phyloP scores from a whole-genome alignment of 2,329 filamentous ascomycete species.

The Colletotrichum lentis region DNA sequence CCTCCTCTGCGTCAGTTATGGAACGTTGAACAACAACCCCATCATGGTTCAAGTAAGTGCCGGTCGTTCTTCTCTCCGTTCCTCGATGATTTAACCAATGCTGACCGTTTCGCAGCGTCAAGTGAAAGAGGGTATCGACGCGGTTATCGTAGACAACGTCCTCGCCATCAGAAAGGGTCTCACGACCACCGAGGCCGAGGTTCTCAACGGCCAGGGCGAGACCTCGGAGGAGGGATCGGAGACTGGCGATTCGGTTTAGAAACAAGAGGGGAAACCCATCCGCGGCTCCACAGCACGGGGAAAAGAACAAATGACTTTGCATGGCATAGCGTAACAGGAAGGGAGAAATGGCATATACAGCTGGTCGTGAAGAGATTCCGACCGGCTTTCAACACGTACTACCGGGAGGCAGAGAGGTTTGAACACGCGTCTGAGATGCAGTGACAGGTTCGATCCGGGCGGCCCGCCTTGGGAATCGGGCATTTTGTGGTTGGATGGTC shows the following conservation, averaged over 20 bases:
- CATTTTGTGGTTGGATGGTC: neutral
- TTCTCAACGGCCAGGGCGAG: slow-evolving; percentile 34
- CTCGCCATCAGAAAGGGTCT: slow-evolving; percentile 91
- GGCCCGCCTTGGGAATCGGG: neutral
- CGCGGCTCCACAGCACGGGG: slow-evolving; percentile 30
- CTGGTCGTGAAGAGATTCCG: neutral
- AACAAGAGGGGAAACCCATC: neutral
- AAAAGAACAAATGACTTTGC: slow-evolving; percentile 22
- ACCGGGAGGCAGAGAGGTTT: neutral
- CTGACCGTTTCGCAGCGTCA: slow-evolving; percentile 67
- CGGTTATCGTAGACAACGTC: slow-evolving; percentile 96
- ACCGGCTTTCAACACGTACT: slow-evolving; percentile 25
- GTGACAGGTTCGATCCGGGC: too few relatives aligned
- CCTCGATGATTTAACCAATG: neutral
- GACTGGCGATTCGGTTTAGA: slow-evolving; percentile 24
- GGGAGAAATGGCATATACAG: slow-evolving; percentile 10
- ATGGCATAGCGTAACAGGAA: slow-evolving; percentile 31
- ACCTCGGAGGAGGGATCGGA: slow-evolving; percentile 36
- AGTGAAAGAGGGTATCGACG: slow-evolving; percentile 94
- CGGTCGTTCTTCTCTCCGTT: neutral
- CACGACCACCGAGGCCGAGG: slow-evolving; percentile 56
- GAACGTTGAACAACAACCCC: slow-evolving; percentile 87
- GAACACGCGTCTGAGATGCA: neutral
- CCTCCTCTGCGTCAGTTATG: slow-evolving; percentile 94
- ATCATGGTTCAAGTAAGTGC: slow-evolving; percentile 79